Percentiles rank a stretch among this genome's conserved stretches.
Evolutionary conservation across 768 basidiomycete genomes (phyloP).

Genomic region (Tylopilus balloui): DNA sequence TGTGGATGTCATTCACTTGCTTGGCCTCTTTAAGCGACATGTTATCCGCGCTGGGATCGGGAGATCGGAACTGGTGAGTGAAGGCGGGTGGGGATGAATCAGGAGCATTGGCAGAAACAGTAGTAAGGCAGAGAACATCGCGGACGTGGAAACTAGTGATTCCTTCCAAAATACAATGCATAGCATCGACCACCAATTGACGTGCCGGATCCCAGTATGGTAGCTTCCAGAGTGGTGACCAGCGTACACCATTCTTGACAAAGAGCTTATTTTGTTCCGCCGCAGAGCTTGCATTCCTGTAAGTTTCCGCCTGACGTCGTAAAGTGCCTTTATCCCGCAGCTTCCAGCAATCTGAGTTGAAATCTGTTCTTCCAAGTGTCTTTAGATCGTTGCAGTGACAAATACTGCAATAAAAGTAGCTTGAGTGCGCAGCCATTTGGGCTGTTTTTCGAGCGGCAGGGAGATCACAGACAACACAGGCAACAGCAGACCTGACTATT

Average conservation of each 20-base stretch:
- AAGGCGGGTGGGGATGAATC: neutral
- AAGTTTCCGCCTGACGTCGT: neutral
- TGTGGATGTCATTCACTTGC: neutral
- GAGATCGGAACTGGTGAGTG: neutral
- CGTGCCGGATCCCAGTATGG: conserved; percentile 26
- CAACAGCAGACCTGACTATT: neutral
- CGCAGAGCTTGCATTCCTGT: neutral
- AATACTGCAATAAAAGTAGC: neutral
- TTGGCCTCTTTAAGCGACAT: neutral
- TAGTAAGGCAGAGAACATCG: neutral
- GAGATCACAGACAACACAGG: conserved; percentile 4
- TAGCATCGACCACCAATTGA: conserved; percentile 21
- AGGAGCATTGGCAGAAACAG: neutral
- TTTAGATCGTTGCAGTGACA: neutral
- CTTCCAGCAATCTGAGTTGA: neutral
- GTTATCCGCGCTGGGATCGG: conserved; percentile 10
- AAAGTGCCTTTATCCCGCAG: neutral
- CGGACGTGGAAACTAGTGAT: neutral
- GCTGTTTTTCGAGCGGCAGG: neutral
- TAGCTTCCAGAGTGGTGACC: conserved; percentile 19
- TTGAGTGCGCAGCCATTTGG: neutral
- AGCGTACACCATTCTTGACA: conserved; percentile 10
- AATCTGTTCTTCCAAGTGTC: neutral
- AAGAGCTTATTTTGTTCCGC: conserved; percentile 4
- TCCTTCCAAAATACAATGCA: conserved; percentile 26